A percentile compares a stretch with the other conserved stretches of the same genome.
Conservation (phyloP, 306 rosid genomes). For the Amphicarpaea edgeworthii region DNA sequence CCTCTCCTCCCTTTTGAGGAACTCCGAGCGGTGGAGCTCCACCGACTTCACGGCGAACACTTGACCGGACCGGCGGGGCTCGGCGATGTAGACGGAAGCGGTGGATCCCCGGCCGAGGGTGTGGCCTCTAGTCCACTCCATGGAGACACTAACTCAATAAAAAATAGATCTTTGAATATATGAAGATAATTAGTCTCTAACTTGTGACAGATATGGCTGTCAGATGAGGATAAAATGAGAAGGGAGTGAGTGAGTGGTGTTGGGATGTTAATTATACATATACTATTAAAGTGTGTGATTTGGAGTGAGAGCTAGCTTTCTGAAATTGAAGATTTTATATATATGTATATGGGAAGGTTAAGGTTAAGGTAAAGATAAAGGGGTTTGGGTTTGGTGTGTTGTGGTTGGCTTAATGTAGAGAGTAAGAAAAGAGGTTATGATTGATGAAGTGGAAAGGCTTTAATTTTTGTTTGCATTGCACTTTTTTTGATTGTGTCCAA, state of each 20-base stretch:
- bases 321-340: not conserved
- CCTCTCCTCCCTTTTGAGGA: constrained; percentile 61
- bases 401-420: constrained; percentile 48
- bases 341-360: constrained; percentile 15
- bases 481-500: constrained; percentile 48
- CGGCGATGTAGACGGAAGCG: constrained; percentile 70
- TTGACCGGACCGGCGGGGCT: constrained; percentile 43
- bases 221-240: not conserved
- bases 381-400: constrained; percentile 42
- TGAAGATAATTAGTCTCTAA: not conserved
- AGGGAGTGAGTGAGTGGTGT: not conserved
- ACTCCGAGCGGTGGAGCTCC: constrained; percentile 60
- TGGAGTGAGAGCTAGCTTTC: constrained; percentile 10
- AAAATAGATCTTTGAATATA: not conserved
- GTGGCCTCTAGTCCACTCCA: constrained; percentile 80
- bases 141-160: not conserved
- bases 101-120: constrained; percentile 83
- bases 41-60: constrained; percentile 70
- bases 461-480: constrained; percentile 28
- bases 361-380: not conserved
- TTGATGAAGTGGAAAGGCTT: constrained; percentile 27
- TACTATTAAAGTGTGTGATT: not conserved
- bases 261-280: not conserved
- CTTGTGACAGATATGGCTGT: not conserved
- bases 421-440: constrained; percentile 32